Evolutionary conservation across 2,329 filamentous ascomycete species (phyloP).

Genomic region (Intubia oerlemansii): DNA sequence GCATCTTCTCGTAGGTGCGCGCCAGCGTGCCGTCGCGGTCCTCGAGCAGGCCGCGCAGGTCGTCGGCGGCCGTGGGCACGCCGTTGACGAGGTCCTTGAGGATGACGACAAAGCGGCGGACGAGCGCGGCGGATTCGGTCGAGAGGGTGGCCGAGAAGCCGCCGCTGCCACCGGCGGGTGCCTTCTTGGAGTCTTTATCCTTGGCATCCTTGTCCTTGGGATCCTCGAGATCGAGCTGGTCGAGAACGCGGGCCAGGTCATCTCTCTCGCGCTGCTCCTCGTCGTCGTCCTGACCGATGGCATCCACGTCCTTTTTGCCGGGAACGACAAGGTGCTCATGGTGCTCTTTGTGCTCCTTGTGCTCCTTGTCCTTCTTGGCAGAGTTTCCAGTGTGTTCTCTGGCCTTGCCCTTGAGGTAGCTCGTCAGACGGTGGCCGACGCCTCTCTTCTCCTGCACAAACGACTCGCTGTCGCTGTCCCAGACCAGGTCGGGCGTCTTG

Average conservation of each 20-base stretch:
- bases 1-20: slow-evolving; percentile 44
- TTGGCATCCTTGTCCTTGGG: too few relatives aligned
- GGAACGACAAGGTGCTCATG: slow-evolving; percentile 18
- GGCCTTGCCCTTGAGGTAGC: slow-evolving; percentile 2
- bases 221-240: slow-evolving; percentile 55
- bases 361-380: slow-evolving; percentile 9
- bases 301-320: slow-evolving; percentile 11
- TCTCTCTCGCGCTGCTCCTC: slow-evolving; percentile 32
- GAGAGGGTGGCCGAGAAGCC: slow-evolving; percentile 50
- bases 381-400: too few relatives aligned
- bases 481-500: slow-evolving; percentile 27
- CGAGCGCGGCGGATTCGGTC: slow-evolving; percentile 62
- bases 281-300: slow-evolving; percentile 7
- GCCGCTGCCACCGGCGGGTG: not conserved
- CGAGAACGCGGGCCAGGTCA: slow-evolving; percentile 61
- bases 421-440: slow-evolving; percentile 5
- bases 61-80: slow-evolving; percentile 79
- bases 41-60: slow-evolving; percentile 46
- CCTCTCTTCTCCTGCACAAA: slow-evolving; percentile 10
- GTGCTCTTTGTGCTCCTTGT: slow-evolving; percentile 9
- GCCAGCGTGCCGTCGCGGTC: slow-evolving; percentile 39
- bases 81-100: slow-evolving; percentile 86
- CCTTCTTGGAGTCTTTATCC: not conserved
- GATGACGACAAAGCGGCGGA: slow-evolving; percentile 68
- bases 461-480: slow-evolving; percentile 22